Base-by-base conservation (phyloP, 164 flowering plant genomes). In the Vitis riparia region DNA sequence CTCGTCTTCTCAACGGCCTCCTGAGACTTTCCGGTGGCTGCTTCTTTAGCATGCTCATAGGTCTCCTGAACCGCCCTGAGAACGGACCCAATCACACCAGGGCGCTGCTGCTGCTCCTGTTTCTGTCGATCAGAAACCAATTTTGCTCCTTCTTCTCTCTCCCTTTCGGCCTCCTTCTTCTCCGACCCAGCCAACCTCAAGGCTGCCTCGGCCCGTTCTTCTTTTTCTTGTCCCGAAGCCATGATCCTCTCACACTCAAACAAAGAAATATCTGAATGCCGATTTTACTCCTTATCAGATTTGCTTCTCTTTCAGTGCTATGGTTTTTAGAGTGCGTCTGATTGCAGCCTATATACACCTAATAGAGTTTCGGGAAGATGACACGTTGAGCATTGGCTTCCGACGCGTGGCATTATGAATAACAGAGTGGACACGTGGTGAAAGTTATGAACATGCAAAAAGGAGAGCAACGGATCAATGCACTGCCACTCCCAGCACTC, bases 11-110 rank as follows among this genome's bases (percentile, higher is more conserved):
- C 74, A 62, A 63, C 76, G 1, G 77, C 62, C 0, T 80, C 80
- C 3, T 80, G 67, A 51, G 72, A 67, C 48, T 79, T 79, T 2
- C 83, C 83, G 7, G 66, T 79, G 1, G 72, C 71, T 3, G 83
- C 86, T 13, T 89, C 94, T 53, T 87, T 88, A 2, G 88, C 91
- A 11, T 86, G 88, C 58, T 71, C 91, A n/a, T 59, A 61, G 1
- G 88, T 88, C 13, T 75, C 83, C 27, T 69, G 75, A 12, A 89
- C 90, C 1, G 85, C 82, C 73, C 68, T 77, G 55, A 91, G 16
- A n/a, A 90, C 72, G 13, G 80, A 73, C 11, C 91, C 88, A 16
- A 84, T 67, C 2, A 84, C 77, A 3, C 88, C 86, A 0, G 85
- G 76, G 19, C 66, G 59, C 63, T 83, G 63, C 27, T 77, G 55